Evolutionary conservation across 1,139 yeast genomes (phyloP).

Genomic region (Blastobotrys persicus): DNA sequence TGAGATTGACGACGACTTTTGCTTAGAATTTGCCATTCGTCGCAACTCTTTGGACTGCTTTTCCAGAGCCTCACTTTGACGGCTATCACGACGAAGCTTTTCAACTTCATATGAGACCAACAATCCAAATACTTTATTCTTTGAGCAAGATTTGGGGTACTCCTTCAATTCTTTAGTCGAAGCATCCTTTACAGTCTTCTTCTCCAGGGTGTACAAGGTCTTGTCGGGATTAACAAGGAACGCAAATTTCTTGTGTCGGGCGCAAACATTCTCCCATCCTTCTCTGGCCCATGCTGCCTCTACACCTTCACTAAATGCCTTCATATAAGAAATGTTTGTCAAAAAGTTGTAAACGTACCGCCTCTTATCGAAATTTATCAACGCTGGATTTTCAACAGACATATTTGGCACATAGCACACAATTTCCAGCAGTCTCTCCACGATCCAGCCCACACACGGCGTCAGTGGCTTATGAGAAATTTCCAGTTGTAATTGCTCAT

Average conservation of each 20-base stretch:
- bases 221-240: slow-evolving; percentile 34
- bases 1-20: slow-evolving; percentile 12
- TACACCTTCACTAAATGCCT: slow-evolving; percentile 17
- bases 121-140: slow-evolving; percentile 44
- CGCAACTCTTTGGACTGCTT: slow-evolving; percentile 41
- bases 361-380: slow-evolving; percentile 67
- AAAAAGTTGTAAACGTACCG: slow-evolving; percentile 57
- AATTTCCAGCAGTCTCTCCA: slow-evolving; percentile 59
- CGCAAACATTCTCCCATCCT: slow-evolving; percentile 5
- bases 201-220: slow-evolving; percentile 32
- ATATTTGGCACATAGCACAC: slow-evolving; percentile 67
- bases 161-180: slow-evolving; percentile 46
- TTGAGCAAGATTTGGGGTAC: slow-evolving; percentile 35
- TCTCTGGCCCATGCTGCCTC: slow-evolving; percentile 7
- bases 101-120: slow-evolving; percentile 49
- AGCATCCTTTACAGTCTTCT: slow-evolving; percentile 39
- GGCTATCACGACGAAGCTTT: slow-evolving; percentile 50
- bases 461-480: slow-evolving; percentile 39
- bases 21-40: slow-evolving; percentile 25
- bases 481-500: slow-evolving; percentile 20
- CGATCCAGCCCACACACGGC: slow-evolving; percentile 87
- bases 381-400: slow-evolving; percentile 54
- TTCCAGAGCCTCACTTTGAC: slow-evolving; percentile 45
- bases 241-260: slow-evolving; percentile 25
- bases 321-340: slow-evolving; percentile 49